Evolutionary conservation across 148 eudicot species (phyloP).

Genomic region (Vaccinium darrowii): DNA sequence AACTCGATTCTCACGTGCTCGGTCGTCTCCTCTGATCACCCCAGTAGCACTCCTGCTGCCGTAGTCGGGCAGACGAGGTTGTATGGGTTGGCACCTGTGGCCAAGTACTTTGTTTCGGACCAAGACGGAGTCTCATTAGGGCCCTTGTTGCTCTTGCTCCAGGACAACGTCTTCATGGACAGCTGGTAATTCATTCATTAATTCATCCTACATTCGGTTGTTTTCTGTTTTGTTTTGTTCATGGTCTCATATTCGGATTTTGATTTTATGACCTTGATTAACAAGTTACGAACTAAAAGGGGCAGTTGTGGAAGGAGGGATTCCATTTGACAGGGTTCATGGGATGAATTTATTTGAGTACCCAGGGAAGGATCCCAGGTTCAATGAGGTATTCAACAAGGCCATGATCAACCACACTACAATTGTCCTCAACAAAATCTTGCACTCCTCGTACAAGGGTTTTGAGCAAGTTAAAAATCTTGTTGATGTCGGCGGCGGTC

Average conservation of each 20-base stretch:
- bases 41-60: not conserved
- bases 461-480: slow-evolving; percentile 49
- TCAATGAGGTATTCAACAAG: slow-evolving; percentile 65
- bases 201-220: too few species aligned
- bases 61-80: not conserved
- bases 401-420: slow-evolving; percentile 77
- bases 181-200: slow-evolving; percentile 31
- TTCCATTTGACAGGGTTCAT: slow-evolving; percentile 61
- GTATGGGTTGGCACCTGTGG: slow-evolving; percentile 33
- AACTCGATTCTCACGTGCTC: slow-evolving; percentile 22
- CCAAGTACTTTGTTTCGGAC: slow-evolving; percentile 30
- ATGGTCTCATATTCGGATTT: too few species aligned
- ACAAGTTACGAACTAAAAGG: slow-evolving; percentile 62
- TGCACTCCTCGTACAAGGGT: slow-evolving; percentile 48
- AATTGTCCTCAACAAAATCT: slow-evolving; percentile 57
- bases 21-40: not conserved
- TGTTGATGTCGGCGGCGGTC: slow-evolving; percentile 82
- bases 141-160: slow-evolving; percentile 22
- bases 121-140: slow-evolving; percentile 39
- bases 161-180: slow-evolving; percentile 35
- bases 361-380: slow-evolving; percentile 62
- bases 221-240: too few species aligned
- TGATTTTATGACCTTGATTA: not conserved
- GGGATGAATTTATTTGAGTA: slow-evolving; percentile 40
- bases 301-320: slow-evolving; percentile 75